phyloP scores from a whole-genome alignment of 148 eudicot genomes.

The Mesembryanthemum crystallinum region DNA sequence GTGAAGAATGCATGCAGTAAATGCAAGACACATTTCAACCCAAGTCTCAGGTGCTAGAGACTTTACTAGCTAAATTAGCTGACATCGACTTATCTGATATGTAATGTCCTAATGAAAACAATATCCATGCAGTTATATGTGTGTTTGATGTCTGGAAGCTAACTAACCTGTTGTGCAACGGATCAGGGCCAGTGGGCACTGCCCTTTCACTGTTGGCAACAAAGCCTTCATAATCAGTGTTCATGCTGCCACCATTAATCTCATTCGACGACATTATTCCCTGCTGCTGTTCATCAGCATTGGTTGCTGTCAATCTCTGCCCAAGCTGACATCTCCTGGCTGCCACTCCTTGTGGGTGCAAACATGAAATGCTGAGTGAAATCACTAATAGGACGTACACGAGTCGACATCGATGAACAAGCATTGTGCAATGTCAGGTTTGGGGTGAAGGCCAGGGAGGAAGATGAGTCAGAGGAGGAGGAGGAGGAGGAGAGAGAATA shows the following conservation, averaged over 20 bases:
- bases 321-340: not conserved
- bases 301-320: not conserved
- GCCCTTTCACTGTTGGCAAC: slow-evolving; percentile 36
- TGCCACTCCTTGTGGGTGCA: slow-evolving; percentile 20
- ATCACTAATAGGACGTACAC: slow-evolving; percentile 18
- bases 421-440: not conserved
- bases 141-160: not conserved
- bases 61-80: no score
- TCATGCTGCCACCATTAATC: not conserved
- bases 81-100: no score
- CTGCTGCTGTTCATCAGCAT: not conserved
- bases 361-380: slow-evolving; percentile 25
- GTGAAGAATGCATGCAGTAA: no score
- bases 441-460: not conserved
- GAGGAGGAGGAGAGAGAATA: not conserved
- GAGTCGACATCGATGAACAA: slow-evolving; percentile 3
- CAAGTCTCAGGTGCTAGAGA: no score
- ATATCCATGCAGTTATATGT: not conserved
- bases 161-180: slow-evolving; percentile 49
- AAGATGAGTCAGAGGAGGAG: not conserved
- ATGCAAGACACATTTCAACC: no score
- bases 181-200: slow-evolving; percentile 56
- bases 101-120: no score
- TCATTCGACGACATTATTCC: not conserved
- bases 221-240: slow-evolving; percentile 33